phyloP scores from a whole-genome alignment of 345 rosid species.

The Populus alba region DNA sequence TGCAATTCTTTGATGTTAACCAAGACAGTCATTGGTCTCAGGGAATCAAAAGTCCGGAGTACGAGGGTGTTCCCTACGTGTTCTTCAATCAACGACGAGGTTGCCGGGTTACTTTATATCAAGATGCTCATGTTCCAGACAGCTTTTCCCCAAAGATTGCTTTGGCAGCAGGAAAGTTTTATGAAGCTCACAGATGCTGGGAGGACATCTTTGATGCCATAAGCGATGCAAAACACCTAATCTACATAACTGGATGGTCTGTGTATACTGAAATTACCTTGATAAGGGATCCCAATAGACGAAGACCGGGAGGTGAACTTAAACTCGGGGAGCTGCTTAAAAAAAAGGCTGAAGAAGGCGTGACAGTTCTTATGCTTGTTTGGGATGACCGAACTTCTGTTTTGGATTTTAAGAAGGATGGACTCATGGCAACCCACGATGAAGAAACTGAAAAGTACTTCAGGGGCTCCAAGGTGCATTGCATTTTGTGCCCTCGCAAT shows the following conservation, averaged over 20 bases:
- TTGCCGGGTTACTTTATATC: constrained; percentile 48
- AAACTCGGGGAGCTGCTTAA: constrained; percentile 57
- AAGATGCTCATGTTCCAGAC: constrained; percentile 63
- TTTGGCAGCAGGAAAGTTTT: constrained; percentile 15
- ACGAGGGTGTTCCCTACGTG: constrained; percentile 50
- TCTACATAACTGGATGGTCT: constrained; percentile 86
- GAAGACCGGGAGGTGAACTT: constrained; percentile 25
- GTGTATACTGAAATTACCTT: constrained; percentile 49
- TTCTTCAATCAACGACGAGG: constrained; percentile 48
- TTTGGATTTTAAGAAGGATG: constrained; percentile 39
- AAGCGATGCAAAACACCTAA: constrained; percentile 48
- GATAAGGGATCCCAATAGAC: constrained; percentile 50
- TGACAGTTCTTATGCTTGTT: constrained; percentile 62
- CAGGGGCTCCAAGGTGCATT: constrained; percentile 51
- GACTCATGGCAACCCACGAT: constrained; percentile 80
- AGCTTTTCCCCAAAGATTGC: constrained; percentile 27
- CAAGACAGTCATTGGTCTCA: constrained; percentile 49
- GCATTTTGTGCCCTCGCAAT: constrained; percentile 60
- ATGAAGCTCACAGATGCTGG: constrained; percentile 61
- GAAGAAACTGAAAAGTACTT: constrained; percentile 55
- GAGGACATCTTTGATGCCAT: constrained; percentile 76
- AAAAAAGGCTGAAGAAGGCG: constrained; percentile 60
- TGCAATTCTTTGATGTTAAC: constrained; percentile 38
- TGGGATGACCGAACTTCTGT: constrained; percentile 83
- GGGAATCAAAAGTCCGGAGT: constrained; percentile 41